These are phyloP conservation scores for Stagonosporopsis vannaccii DNA, from an alignment of 2,329 filamentous ascomycete species.

Conservation along the genomic window DNA sequence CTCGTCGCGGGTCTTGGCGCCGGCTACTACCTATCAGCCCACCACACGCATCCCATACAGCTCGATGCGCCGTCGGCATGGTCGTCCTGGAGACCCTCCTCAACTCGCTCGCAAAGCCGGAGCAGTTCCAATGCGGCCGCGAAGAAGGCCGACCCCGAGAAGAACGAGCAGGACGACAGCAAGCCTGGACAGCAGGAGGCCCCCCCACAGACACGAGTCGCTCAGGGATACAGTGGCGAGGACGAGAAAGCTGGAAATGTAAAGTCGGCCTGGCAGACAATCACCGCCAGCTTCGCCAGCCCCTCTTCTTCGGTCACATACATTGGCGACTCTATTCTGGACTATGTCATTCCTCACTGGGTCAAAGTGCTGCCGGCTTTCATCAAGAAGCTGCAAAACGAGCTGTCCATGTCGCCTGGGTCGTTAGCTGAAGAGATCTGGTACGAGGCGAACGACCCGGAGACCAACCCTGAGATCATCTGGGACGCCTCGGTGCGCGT, in stretches of 20 bases:
- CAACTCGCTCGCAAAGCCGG: constrained; percentile 17
- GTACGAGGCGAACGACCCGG: constrained; percentile 85
- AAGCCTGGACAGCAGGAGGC: constrained; percentile 42
- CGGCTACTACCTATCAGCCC: constrained; percentile 29
- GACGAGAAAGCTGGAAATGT: constrained; percentile 23
- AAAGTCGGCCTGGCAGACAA: constrained; percentile 44
- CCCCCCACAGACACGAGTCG: constrained; percentile 45
- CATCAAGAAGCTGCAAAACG: constrained; percentile 81
- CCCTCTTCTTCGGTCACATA: constrained; percentile 42
- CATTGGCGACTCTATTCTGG: constrained; percentile 65
- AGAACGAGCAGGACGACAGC: constrained; percentile 19
- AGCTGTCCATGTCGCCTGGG: constrained; percentile 85
- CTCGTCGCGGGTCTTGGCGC: constrained; percentile 36
- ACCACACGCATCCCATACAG: constrained; percentile 32
- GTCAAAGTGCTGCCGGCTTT: constrained; percentile 77
- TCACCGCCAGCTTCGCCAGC: constrained; percentile 39
- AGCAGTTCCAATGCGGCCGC: constrained; percentile 27
- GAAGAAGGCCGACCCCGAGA: constrained; percentile 26
- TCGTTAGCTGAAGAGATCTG: constrained; percentile 93
- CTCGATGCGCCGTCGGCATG: constrained; percentile 39
- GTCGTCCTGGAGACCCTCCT: constrained; percentile 27
- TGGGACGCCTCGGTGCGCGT: constrained; percentile 84
- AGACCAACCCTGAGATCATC: constrained; percentile 84
- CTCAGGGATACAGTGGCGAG: constrained; percentile 33
- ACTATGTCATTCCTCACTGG: constrained; percentile 83